A percentile compares a stretch with the other conserved stretches of the same genome.
These are phyloP conservation scores for Auricularia heimuer DNA, from an alignment of 768 basidiomycete genomes.

Conservation along the genomic window DNA sequence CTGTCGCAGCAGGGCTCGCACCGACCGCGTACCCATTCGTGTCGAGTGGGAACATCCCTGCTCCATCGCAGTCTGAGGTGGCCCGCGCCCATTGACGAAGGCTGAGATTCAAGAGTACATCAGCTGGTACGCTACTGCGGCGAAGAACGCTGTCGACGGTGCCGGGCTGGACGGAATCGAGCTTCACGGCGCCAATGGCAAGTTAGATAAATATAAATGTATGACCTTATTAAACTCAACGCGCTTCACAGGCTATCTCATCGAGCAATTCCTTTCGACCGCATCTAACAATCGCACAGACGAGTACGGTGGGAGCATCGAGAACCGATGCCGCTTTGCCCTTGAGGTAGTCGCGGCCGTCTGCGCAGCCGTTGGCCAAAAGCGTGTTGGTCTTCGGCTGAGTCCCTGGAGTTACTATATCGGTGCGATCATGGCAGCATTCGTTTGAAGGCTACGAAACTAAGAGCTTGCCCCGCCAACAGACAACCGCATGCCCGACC, in stretches of 20 bases:
- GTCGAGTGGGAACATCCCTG: not conserved
- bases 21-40: not conserved
- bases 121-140: constrained; percentile 41
- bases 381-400: constrained; percentile 43
- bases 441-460: too few relatives aligned
- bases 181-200: constrained; percentile 13
- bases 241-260: constrained; percentile 28
- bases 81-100: constrained; percentile 31
- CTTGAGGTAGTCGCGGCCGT: constrained; percentile 58
- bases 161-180: constrained; percentile 59
- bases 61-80: constrained; percentile 2
- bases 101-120: constrained; percentile 43
- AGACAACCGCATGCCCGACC: constrained; percentile 35
- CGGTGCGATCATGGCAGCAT: too few relatives aligned
- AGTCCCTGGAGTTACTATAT: constrained; percentile 27
- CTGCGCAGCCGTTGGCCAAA: constrained; percentile 39
- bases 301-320: constrained; percentile 60
- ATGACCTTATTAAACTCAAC: not conserved
- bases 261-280: constrained; percentile 57
- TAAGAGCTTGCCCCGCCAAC: too few relatives aligned
- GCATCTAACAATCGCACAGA: constrained; percentile 55
- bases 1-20: not conserved
- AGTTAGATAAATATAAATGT: constrained; percentile 15
- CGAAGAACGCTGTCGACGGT: constrained; percentile 39
- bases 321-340: constrained; percentile 56